Conservation (phyloP, 163 green algal species). For the Prototheca wickerhamii region DNA sequence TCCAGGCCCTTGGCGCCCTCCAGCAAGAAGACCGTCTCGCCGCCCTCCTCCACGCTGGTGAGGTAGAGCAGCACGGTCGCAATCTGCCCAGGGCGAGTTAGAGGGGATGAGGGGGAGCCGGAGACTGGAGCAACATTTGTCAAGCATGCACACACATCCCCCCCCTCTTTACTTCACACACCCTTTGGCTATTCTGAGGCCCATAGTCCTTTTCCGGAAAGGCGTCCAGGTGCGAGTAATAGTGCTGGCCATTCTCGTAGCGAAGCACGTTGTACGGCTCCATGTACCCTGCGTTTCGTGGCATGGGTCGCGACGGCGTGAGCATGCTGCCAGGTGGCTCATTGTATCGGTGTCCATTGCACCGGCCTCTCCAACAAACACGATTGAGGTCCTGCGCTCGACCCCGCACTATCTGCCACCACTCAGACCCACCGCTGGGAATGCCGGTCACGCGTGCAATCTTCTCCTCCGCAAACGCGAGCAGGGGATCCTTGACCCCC, state of each 20-base stretch:
- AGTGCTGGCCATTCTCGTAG: slow-evolving; percentile 65
- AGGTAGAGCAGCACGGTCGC: slow-evolving; percentile 49
- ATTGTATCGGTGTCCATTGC: not conserved
- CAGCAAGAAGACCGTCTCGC: slow-evolving; percentile 49
- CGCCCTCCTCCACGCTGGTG: slow-evolving; percentile 41
- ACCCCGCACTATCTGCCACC: not conserved
- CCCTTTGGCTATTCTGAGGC: slow-evolving; percentile 38
- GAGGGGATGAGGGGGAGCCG: not conserved
- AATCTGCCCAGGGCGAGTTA: slow-evolving; percentile 13
- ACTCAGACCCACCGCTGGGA: slow-evolving; percentile 8
- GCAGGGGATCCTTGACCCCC: slow-evolving; percentile 33
- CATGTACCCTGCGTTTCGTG: slow-evolving; percentile 11
- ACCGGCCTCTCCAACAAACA: not conserved
- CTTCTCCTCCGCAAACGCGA: slow-evolving; percentile 49
- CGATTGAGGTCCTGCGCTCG: not conserved
- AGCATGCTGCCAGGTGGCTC: not conserved
- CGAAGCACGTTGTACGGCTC: slow-evolving; percentile 71
- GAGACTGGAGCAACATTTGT: not conserved
- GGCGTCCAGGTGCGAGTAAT: slow-evolving; percentile 55
- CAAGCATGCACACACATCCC: not conserved
- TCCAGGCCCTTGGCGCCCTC: slow-evolving; percentile 38
- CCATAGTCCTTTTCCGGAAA: slow-evolving; percentile 49
- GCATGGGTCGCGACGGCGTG: not conserved
- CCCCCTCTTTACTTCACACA: slow-evolving; percentile 7
- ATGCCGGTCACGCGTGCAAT: slow-evolving; percentile 40